Conservation (phyloP, 768 basidiomycete species). For the Hericium coralloides region DNA sequence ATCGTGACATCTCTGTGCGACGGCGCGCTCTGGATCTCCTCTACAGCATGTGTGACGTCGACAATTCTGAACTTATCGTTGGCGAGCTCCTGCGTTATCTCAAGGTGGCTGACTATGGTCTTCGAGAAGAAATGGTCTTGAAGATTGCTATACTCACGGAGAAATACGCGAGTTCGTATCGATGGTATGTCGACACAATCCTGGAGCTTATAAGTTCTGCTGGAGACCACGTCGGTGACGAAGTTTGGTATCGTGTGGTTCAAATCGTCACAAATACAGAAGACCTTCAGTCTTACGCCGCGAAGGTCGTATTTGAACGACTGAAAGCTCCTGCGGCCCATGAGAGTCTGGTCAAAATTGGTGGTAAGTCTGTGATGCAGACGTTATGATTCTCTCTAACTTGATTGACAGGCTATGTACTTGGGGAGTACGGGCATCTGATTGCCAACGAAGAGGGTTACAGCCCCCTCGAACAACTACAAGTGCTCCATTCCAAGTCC, state of each 20-base stretch:
- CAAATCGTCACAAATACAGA: conserved; percentile 99
- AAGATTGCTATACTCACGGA: conserved; percentile 99
- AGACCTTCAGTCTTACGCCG: conserved; percentile 94
- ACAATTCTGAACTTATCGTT: conserved; percentile 93
- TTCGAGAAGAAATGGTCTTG: conserved; percentile 97
- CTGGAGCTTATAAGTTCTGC: conserved; percentile 92
- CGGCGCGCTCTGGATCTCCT: conserved; percentile 90
- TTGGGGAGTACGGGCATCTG: conserved; percentile 97
- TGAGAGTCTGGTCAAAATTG: conserved; percentile 93
- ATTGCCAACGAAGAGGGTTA: conserved; percentile 93
- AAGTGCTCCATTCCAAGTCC: conserved; percentile 86
- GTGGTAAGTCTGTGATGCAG: conserved; percentile 44
- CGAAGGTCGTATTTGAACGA: conserved; percentile 85
- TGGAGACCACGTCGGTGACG: conserved; percentile 97
- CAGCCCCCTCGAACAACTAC: conserved; percentile 92
- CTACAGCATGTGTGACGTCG: conserved; percentile 99
- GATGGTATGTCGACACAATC: conserved; percentile 99
- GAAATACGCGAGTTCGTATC: conserved; percentile 94
- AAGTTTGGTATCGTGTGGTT: conserved; percentile 99
- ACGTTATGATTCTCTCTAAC: not conserved
- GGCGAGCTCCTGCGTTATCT: conserved; percentile 92
- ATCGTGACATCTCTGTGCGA: conserved; percentile 96
- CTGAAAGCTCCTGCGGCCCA: conserved; percentile 79
- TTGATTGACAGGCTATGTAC: conserved; percentile 65
- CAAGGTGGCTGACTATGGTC: conserved; percentile 90